Evolutionary conservation across 345 rosid species (phyloP).

Genomic region (Odontarrhena argentea): DNA sequence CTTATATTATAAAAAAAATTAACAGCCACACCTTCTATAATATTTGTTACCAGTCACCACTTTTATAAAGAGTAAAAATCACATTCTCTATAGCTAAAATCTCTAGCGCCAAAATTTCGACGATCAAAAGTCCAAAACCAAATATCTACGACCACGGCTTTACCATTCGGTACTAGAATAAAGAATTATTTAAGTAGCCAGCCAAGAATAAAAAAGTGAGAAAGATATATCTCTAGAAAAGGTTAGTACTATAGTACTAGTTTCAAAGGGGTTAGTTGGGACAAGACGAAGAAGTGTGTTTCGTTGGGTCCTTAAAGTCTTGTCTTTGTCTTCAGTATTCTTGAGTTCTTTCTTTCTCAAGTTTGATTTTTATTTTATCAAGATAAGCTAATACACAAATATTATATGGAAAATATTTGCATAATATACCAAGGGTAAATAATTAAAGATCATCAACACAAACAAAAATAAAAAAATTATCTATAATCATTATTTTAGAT

Average conservation of each 20-base stretch:
- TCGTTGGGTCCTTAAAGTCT: slow-evolving; percentile 22
- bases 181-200: not conserved
- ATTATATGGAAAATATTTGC: not conserved
- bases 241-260: not conserved
- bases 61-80: no score
- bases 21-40: not conserved
- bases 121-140: no score
- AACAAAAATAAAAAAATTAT: no score
- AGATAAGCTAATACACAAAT: not conserved
- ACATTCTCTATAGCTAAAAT: no score
- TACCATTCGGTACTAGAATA: not conserved
- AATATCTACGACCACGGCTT: no score
- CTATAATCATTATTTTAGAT: no score
- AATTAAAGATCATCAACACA: not conserved
- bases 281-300: slow-evolving; percentile 16
- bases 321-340: not conserved
- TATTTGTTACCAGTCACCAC: no score
- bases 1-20: not conserved
- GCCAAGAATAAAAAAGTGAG: slow-evolving; percentile 15
- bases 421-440: not conserved
- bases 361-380: not conserved
- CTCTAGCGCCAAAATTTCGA: no score
- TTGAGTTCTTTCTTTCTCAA: not conserved
- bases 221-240: slow-evolving; percentile 7
- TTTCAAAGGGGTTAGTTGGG: slow-evolving; percentile 12